These are phyloP conservation scores for Haplosporangium gracile DNA, from an alignment of 192 early-diverging fungal species.

Conservation along the genomic window DNA sequence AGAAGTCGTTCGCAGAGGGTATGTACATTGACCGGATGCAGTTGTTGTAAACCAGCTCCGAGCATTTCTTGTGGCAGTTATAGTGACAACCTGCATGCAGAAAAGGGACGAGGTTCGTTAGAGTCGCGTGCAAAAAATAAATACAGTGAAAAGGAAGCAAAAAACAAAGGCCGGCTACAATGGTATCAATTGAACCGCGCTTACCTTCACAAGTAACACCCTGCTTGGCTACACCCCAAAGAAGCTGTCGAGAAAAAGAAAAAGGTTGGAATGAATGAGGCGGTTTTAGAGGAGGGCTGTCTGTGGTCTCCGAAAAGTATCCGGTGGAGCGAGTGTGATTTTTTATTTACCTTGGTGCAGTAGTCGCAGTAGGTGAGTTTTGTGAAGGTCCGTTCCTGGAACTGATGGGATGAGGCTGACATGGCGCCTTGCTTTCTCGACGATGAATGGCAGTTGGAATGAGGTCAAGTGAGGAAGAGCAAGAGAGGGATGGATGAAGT, in stretches of 20 bases:
- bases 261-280: not conserved
- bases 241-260: slow-evolving; percentile 40
- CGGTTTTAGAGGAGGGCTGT: not conserved
- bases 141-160: not conserved
- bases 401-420: slow-evolving; percentile 62
- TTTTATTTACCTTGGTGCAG: slow-evolving; percentile 62
- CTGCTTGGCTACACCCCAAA: slow-evolving; percentile 81
- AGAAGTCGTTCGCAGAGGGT: slow-evolving; percentile 13
- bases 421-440: not conserved
- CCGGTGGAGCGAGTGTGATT: too few species aligned
- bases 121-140: not conserved
- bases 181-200: not conserved
- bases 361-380: slow-evolving; percentile 76
- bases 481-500: not conserved
- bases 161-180: not conserved
- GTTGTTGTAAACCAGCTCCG: slow-evolving; percentile 50
- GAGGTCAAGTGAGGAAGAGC: not conserved
- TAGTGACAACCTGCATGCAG: slow-evolving; percentile 35
- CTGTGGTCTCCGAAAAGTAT: not conserved
- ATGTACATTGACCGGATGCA: slow-evolving; percentile 39
- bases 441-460: slow-evolving; percentile 3
- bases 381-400: slow-evolving; percentile 71
- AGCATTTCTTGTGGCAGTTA: slow-evolving; percentile 50
- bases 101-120: not conserved
- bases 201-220: slow-evolving; percentile 72